Conservation (phyloP, 805 yeast genomes). For the Tetrapisispora taiwanensis region DNA sequence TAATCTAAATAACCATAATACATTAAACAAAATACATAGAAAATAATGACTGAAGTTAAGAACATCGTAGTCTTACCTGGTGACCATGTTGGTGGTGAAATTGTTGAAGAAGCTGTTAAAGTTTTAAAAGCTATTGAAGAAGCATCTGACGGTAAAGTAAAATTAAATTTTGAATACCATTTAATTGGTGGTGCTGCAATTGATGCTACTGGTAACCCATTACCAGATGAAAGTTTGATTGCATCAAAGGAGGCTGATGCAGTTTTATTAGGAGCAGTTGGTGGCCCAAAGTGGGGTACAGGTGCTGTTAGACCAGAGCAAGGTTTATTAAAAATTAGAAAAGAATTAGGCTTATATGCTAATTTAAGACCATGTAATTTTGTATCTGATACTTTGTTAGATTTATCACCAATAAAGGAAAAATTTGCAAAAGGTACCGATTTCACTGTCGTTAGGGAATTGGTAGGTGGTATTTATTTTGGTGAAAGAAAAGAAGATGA, state of each 20-base stretch:
- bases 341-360: slow-evolving; percentile 88
- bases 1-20: not conserved
- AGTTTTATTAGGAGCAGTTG: slow-evolving; percentile 94
- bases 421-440: slow-evolving; percentile 85
- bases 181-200: slow-evolving; percentile 97
- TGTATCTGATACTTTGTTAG: slow-evolving; percentile 72
- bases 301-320: slow-evolving; percentile 95
- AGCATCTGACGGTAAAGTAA: slow-evolving; percentile 30
- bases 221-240: slow-evolving; percentile 73
- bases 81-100: slow-evolving; percentile 93
- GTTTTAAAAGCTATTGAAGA: slow-evolving; percentile 71
- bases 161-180: slow-evolving; percentile 72
- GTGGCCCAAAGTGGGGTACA: slow-evolving; percentile 99
- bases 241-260: slow-evolving; percentile 87
- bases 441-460: slow-evolving; percentile 87
- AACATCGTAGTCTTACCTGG: slow-evolving; percentile 87
- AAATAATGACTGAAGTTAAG: slow-evolving; percentile 29
- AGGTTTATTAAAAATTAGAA: slow-evolving; percentile 87
- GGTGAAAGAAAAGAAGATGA: slow-evolving; percentile 93
- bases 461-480: slow-evolving; percentile 96
- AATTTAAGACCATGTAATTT: slow-evolving; percentile 95
- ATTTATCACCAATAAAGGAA: slow-evolving; percentile 78
- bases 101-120: slow-evolving; percentile 82
- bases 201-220: slow-evolving; percentile 89
- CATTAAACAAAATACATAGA: slow-evolving; percentile 2